These are phyloP conservation scores for Mesotaenium endlicherianum DNA, from an alignment of 139 green algal species.

Conservation along the genomic window DNA sequence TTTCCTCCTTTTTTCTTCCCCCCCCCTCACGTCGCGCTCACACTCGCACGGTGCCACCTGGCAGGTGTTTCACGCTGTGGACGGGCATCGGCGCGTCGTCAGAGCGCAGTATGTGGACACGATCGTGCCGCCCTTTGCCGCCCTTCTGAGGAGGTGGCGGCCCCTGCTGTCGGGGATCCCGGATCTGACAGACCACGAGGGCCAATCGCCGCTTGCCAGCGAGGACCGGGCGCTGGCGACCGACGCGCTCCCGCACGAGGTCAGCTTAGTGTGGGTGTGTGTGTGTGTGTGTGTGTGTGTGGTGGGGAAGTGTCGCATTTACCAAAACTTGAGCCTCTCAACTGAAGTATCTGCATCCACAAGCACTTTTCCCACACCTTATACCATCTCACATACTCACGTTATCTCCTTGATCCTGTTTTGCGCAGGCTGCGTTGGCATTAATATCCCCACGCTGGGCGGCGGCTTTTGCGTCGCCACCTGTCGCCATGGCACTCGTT, in stretches of 20 bases:
- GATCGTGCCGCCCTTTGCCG: slow-evolving; percentile 25
- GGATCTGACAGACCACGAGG: slow-evolving; percentile 33
- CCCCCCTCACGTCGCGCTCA: background rate
- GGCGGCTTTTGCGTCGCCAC: slow-evolving; percentile 27
- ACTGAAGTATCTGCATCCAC: too few relatives aligned
- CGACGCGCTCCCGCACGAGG: slow-evolving; percentile 17
- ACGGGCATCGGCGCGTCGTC: background rate
- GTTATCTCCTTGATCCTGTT: background rate
- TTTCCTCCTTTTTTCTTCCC: background rate
- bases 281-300: too few relatives aligned
- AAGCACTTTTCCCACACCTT: too few relatives aligned
- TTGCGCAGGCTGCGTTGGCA: slow-evolving; percentile 34
- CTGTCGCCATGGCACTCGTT: background rate
- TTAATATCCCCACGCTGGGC: slow-evolving; percentile 24
- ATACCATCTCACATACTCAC: too few relatives aligned
- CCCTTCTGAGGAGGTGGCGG: slow-evolving; percentile 28
- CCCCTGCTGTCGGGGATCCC: slow-evolving; percentile 31
- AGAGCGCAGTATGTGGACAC: slow-evolving; percentile 10
- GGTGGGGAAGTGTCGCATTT: too few relatives aligned
- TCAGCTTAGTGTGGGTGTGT: too few relatives aligned
- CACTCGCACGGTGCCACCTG: background rate
- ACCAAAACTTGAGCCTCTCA: too few relatives aligned
- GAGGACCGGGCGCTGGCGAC: slow-evolving; percentile 41
- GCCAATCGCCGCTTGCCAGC: slow-evolving; percentile 2
- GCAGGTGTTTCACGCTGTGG: slow-evolving; percentile 24